Percentiles rank a stretch among this genome's conserved stretches.
phyloP scores from a whole-genome alignment of 306 rosid genomes.

The Vigna mungo region DNA sequence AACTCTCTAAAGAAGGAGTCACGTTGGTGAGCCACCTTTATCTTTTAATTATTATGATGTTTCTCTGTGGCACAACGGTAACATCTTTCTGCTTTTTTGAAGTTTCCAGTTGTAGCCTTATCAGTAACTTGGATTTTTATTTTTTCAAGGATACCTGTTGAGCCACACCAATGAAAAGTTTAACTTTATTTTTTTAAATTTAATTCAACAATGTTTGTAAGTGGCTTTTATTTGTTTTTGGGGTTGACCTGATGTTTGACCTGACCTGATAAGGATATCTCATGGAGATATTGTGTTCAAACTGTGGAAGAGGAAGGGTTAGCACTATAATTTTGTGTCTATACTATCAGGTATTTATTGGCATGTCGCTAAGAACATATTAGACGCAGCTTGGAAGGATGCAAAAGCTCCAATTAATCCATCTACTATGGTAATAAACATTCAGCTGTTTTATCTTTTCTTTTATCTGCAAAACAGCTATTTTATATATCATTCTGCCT shows the following conservation, averaged over 20 bases:
- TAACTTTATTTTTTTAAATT: not conserved
- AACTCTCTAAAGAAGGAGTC: conserved; percentile 97
- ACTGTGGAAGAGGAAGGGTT: not conserved
- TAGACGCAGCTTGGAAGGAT: conserved; percentile 99
- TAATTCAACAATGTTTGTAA: not conserved
- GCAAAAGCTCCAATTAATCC: conserved; percentile 98
- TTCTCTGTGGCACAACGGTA: conserved; percentile 30
- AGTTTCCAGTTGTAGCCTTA: conserved; percentile 4
- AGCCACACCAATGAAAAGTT: not conserved
- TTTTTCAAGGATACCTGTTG: conserved; percentile 7
- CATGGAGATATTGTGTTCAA: conserved; percentile 2
- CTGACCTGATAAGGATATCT: conserved; percentile 2
- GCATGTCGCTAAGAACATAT: conserved; percentile 96
- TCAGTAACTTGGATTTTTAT: not conserved
- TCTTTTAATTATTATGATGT: conserved; percentile 26
- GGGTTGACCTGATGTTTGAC: not conserved
- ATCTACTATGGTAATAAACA: conserved; percentile 75
- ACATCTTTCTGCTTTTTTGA: conserved; percentile 4
- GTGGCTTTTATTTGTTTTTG: not conserved
- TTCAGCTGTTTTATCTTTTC: not conserved
- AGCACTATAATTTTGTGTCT: conserved; percentile 11
- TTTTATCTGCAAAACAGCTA: not conserved
- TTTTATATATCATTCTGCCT: conserved; percentile 29
- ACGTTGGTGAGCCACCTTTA: conserved; percentile 73
- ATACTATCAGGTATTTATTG: conserved; percentile 84